Conservation (phyloP, 2,329 filamentous ascomycete species). For the Trichoderma sp. region DNA sequence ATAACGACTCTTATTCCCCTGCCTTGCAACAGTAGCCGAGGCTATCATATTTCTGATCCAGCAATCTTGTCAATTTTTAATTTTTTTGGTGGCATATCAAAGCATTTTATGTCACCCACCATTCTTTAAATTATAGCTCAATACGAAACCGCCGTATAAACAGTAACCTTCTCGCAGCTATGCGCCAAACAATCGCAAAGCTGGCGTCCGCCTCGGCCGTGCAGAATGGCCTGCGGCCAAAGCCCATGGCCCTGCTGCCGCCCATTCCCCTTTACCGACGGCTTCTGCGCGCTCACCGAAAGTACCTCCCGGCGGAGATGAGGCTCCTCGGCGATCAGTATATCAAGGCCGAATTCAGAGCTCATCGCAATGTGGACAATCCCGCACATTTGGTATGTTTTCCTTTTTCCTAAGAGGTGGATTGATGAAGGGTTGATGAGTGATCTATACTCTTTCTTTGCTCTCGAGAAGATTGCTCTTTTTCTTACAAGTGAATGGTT, state of each 20-base stretch:
- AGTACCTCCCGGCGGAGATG: constrained; percentile 72
- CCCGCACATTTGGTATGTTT: constrained; percentile 80
- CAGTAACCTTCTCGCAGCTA: not conserved
- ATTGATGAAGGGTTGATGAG: not conserved
- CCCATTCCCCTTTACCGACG: constrained; percentile 89
- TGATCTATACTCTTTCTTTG: not conserved
- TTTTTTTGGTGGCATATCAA: not conserved
- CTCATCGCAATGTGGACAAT: constrained; percentile 83
- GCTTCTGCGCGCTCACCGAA: constrained; percentile 83
- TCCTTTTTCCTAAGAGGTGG: not conserved
- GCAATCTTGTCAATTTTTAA: not conserved
- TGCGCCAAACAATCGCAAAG: constrained; percentile 26
- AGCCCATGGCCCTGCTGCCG: constrained; percentile 72
- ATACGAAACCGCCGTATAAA: not conserved
- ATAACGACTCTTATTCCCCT: not conserved
- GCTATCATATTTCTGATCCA: not conserved
- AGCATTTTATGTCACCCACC: not conserved
- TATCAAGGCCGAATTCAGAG: constrained; percentile 88
- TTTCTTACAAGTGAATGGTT: not conserved
- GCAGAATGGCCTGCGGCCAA: constrained; percentile 42
- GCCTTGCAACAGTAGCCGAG: not conserved
- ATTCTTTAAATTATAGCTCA: not conserved
- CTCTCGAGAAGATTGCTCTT: not conserved
- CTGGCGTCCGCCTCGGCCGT: constrained; percentile 46
- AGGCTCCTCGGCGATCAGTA: constrained; percentile 89